Base-by-base conservation (phyloP, 495 filamentous ascomycete species). In the Podospora pseudopauciseta region DNA sequence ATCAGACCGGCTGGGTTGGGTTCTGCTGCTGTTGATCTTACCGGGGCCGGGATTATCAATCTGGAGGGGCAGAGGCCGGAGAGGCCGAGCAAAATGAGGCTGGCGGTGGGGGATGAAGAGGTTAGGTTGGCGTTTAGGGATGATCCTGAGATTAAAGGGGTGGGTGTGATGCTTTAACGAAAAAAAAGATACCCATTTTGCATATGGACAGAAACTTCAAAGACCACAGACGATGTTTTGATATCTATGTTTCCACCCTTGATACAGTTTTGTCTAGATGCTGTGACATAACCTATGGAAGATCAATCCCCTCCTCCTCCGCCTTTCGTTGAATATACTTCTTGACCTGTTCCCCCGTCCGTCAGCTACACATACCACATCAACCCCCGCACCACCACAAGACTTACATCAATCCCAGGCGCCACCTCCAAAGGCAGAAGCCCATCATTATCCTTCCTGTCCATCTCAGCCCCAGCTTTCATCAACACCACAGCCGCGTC, bases 21-120 rank as follows among this genome's bases (percentile, higher is more conserved):
- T 5, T 79, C 81, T 11, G 93, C 93, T 1, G 90, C 91, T 7
- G 86, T 90, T 71, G 92, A 92, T 60, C 83, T 99, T 16, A 89
- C 90, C 70, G 95, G 93, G 66, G 91, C 94, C 0, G 96, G 95
- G 0, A 86, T 99, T 19, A 81, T 98, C 58, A 91, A 91, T 5
- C 72, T 98, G 34, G 95, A 98, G 77, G 83, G 84, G 19, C 85
- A 88, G 67, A 87, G 86, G 68, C 91, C 92, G 0, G 94, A 97
- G 71, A 83, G 95, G 18, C 92, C 89, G 32, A 93, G 93, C 53
- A 94, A 94, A 76, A 87, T 99, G 11, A 82, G 94, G 68, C 82
- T 98, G 64, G 86, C 92, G 32, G 90, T 97, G 67, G 89, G 90
- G 1, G 91, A 96, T 57, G 95, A 97, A 72, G 95, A 99, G 77